Evolutionary conservation across 495 filamentous ascomycete species (phyloP).

Genomic region (Xylaria telfairii): DNA sequence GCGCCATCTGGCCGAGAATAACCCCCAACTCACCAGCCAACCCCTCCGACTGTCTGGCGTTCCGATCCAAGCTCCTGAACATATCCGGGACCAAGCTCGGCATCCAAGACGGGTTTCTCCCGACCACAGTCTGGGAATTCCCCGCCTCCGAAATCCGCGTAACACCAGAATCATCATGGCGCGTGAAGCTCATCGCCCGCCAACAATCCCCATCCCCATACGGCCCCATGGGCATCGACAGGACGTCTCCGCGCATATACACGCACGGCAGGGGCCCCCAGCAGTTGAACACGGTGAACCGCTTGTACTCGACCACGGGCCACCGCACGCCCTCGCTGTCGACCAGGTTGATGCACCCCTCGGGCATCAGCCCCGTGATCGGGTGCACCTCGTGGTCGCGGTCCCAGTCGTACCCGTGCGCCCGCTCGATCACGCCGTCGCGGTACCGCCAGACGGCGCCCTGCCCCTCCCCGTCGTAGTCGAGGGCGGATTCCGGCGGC

Average conservation of each 20-base stretch:
- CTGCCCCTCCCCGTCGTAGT: slow-evolving; percentile 26
- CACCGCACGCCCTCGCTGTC: not conserved
- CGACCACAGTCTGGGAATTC: slow-evolving; percentile 28
- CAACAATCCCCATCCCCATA: slow-evolving; percentile 25
- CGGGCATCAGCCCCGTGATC: not conserved
- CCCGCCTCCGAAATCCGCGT: slow-evolving; percentile 22
- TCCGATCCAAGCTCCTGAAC: slow-evolving; percentile 30
- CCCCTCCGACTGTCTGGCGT: slow-evolving; percentile 24
- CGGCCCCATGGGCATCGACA: slow-evolving; percentile 21
- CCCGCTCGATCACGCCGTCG: slow-evolving; percentile 28
- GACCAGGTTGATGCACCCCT: slow-evolving; percentile 26
- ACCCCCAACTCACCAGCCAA: slow-evolving; percentile 39
- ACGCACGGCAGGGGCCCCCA: slow-evolving; percentile 42
- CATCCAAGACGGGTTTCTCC: slow-evolving; percentile 39
- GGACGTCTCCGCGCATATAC: slow-evolving; percentile 34
- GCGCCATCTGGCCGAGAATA: slow-evolving; percentile 40
- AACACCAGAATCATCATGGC: slow-evolving; percentile 10
- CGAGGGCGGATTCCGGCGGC: slow-evolving; percentile 28
- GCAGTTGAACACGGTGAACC: slow-evolving; percentile 40
- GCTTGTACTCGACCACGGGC: not conserved
- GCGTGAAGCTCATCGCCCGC: slow-evolving; percentile 34
- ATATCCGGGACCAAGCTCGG: slow-evolving; percentile 39
- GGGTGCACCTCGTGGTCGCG: not conserved
- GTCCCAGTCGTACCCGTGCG: slow-evolving; percentile 32
- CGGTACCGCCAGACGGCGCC: slow-evolving; percentile 40